Evolutionary conservation across 1,139 yeast genomes (phyloP).

Genomic region (Fermentozyma sake): DNA sequence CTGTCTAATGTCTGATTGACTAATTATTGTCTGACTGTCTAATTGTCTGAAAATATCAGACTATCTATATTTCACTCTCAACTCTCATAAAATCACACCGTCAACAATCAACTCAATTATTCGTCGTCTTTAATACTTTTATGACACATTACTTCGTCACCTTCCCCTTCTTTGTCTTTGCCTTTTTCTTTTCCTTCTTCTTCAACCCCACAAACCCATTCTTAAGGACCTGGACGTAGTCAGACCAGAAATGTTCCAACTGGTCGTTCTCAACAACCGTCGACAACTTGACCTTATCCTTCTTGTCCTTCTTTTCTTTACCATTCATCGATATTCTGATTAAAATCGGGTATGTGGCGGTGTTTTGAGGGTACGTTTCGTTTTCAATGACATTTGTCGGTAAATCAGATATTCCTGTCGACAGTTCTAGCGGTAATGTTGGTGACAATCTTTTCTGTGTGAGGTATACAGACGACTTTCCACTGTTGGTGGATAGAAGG

Average conservation of each 20-base stretch:
- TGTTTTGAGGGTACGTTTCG: slow-evolving; percentile 11
- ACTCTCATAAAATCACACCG: too few relatives aligned
- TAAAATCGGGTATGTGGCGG: slow-evolving; percentile 41
- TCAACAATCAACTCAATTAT: too few relatives aligned
- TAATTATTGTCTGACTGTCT: too few relatives aligned
- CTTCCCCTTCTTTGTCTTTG: slow-evolving; percentile 38
- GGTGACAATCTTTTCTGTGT: slow-evolving; percentile 39
- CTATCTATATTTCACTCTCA: too few relatives aligned
- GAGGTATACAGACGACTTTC: slow-evolving; percentile 39
- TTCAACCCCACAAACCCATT: slow-evolving; percentile 55
- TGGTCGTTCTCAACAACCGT: slow-evolving; percentile 58
- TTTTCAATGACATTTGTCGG: slow-evolving; percentile 32
- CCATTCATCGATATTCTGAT: slow-evolving; percentile 60
- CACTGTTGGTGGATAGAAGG: slow-evolving; percentile 27
- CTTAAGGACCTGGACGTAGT: slow-evolving; percentile 61
- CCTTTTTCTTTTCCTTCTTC: slow-evolving; percentile 63
- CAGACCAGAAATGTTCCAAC: slow-evolving; percentile 65
- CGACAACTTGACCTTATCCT: slow-evolving; percentile 50
- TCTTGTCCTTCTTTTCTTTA: slow-evolving; percentile 25
- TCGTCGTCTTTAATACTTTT: too few relatives aligned
- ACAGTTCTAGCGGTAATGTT: slow-evolving; percentile 19
- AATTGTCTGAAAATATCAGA: too few relatives aligned
- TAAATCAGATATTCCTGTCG: slow-evolving; percentile 22
- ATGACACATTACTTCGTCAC: slow-evolving; percentile 25
- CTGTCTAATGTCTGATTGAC: too few relatives aligned